phyloP scores from a whole-genome alignment of 1,284 basidiomycete genomes.

The Pseudozyma thailandica region DNA sequence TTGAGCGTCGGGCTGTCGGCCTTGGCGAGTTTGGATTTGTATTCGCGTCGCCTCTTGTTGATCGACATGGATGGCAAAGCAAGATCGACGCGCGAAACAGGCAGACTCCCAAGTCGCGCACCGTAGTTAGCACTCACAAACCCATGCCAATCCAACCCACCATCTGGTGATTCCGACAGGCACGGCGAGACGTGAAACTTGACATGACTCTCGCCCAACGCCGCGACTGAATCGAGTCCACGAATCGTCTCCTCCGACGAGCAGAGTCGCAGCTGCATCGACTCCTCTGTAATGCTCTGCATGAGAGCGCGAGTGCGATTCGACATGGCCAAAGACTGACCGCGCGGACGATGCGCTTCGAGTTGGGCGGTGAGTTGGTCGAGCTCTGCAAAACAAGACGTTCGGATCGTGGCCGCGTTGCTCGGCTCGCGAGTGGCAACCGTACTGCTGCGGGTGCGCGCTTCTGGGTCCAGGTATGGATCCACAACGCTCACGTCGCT shows the following conservation, averaged over 20 bases:
- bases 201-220: slow-evolving; percentile 10
- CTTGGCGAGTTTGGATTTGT: slow-evolving; percentile 32
- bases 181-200: slow-evolving; percentile 28
- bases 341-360: slow-evolving; percentile 25
- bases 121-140: slow-evolving; percentile 38
- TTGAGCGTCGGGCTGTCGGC: slow-evolving; percentile 41
- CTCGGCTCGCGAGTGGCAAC: neutral
- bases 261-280: slow-evolving; percentile 11
- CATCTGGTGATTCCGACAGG: slow-evolving; percentile 16
- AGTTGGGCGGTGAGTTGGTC: slow-evolving; percentile 32
- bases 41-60: slow-evolving; percentile 6
- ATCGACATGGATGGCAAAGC: slow-evolving; percentile 14
- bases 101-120: slow-evolving; percentile 3
- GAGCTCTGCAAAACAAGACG: slow-evolving; percentile 24
- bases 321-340: slow-evolving; percentile 6
- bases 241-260: slow-evolving; percentile 36
- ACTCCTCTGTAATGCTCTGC: slow-evolving; percentile 38
- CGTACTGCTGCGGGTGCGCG: neutral
- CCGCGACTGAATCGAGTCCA: neutral
- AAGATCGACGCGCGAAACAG: slow-evolving; percentile 24
- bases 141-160: slow-evolving; percentile 29
- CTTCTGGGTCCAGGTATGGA: slow-evolving; percentile 11
- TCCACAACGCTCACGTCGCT: slow-evolving; percentile 38
- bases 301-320: slow-evolving; percentile 13
- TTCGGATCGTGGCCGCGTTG: slow-evolving; percentile 13